Base-by-base conservation (phyloP, 2,329 filamentous ascomycete genomes). In the Sphaerulina vaccinii region DNA sequence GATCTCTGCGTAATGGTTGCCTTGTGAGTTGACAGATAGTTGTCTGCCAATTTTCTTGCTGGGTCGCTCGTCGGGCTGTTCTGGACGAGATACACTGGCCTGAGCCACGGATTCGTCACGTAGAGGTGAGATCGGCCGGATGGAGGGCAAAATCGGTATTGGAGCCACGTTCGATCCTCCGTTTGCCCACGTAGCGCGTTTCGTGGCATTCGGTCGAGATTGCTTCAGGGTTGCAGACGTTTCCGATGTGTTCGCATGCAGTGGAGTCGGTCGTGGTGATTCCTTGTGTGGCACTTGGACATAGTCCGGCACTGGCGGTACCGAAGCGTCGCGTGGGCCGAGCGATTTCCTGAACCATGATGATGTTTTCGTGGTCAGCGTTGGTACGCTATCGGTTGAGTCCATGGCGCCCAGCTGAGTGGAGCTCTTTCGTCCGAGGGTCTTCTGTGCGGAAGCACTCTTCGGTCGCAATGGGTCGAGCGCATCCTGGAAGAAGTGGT, bases 281-380 rank as follows among this genome's bases (percentile, higher is more conserved):
- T 73, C 58, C 22, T 71, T 71, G 57, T 76, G 74, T 13, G 65
- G 59, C 4, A 68, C 37, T 21, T 68, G 63, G 41, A 57, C 63
- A 59, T 74, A 73, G 55, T 75, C 73, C 4, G 74, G 71, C 23
- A 82, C 74, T n/a, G 79, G 77, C 48, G 88, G 85, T 9, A 82
- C 77, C 61, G 79, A 85, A 41, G 89, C 86, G 39, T 86, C 84
- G 53, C 88, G 82, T 51, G 87, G 86, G 65, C 96, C 95, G 52
- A 99, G 79, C 10, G 93, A 97, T 69, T 95, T 90, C 60, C 93
- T 84, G 73, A 99, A 96, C 93, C 93, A 99, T 0, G 92, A 75
- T 3, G 75, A 97, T 19, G 88, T 88, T 74, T 96, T 96, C 4
- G 88, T 82, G 1, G 86, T 81, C 15, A 87, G 79, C 7, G 74